phyloP scores from a whole-genome alignment of 2,329 filamentous ascomycete species.

The Pestalotiopsis fici region DNA sequence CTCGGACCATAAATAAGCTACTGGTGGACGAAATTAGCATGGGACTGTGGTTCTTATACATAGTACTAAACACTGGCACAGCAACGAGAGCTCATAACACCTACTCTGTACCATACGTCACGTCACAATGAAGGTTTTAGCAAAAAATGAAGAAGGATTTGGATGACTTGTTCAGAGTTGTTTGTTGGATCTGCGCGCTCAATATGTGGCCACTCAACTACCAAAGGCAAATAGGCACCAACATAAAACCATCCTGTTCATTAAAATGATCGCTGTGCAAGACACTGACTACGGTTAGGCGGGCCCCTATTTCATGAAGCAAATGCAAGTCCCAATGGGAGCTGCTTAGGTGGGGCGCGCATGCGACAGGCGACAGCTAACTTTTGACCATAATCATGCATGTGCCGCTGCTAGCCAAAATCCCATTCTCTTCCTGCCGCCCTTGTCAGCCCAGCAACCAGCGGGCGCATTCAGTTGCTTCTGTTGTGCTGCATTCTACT shows the following conservation, averaged over 20 bases:
- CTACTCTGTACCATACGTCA: too few relatives aligned
- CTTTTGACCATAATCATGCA: background rate
- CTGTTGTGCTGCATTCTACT: background rate
- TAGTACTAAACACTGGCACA: too few relatives aligned
- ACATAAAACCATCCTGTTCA: too few relatives aligned
- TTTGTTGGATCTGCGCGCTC: too few relatives aligned
- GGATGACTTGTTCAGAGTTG: too few relatives aligned
- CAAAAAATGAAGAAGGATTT: too few relatives aligned
- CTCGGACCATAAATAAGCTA: too few relatives aligned
- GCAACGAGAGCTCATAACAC: too few relatives aligned
- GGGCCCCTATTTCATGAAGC: conserved; percentile 2
- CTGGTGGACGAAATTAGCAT: too few relatives aligned
- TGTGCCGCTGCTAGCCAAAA: background rate
- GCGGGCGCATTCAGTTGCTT: background rate
- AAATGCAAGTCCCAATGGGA: background rate
- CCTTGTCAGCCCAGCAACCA: background rate
- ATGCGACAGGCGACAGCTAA: background rate
- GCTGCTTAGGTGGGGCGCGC: background rate
- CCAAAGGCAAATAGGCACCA: background rate
- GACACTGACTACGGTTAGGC: background rate
- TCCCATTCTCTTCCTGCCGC: background rate
- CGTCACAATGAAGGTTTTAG: too few relatives aligned
- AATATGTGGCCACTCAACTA: background rate
- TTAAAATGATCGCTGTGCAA: background rate
- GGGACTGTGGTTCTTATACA: too few relatives aligned